Conservation (phyloP, 2,329 filamentous ascomycete species). For the Penicillium hesseltinei region DNA sequence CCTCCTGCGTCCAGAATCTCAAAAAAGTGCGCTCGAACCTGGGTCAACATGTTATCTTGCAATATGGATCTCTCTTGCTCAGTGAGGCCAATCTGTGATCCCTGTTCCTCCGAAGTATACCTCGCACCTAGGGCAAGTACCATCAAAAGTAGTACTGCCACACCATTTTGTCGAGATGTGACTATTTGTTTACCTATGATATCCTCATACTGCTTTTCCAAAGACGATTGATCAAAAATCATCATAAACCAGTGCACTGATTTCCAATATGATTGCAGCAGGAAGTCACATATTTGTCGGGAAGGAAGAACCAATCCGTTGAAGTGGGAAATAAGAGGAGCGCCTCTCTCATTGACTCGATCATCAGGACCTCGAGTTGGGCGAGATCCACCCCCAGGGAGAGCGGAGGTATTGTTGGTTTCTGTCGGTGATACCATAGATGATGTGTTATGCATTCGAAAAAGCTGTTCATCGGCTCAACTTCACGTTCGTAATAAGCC, state of each 20-base stretch:
- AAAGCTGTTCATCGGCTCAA: not conserved
- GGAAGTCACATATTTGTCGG: not conserved
- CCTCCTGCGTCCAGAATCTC: not conserved
- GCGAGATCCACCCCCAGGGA: not conserved
- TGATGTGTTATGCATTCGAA: not conserved
- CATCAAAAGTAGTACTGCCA: not conserved
- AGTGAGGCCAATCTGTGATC: not conserved
- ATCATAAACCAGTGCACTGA: not conserved
- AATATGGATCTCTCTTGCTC: not conserved
- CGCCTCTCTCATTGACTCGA: not conserved
- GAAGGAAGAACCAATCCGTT: not conserved
- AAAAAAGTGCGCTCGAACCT: not conserved
- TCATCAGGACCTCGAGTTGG: not conserved
- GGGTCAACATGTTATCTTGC: not conserved
- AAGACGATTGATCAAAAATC: not conserved
- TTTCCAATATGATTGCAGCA: not conserved
- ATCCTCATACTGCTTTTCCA: not conserved
- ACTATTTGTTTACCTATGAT: not conserved
- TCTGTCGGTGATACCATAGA: not conserved
- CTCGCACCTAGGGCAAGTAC: not conserved
- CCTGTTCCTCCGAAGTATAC: not conserved
- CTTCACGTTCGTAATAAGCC: not conserved
- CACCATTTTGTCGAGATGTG: not conserved
- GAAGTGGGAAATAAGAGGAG: not conserved
- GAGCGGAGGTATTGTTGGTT: not conserved